Evolutionary conservation across 192 early-diverging fungal genomes (phyloP), one percentile per base, ranked within the genome.

Genomic region (Gorgonomyces haynaldii): DNA sequence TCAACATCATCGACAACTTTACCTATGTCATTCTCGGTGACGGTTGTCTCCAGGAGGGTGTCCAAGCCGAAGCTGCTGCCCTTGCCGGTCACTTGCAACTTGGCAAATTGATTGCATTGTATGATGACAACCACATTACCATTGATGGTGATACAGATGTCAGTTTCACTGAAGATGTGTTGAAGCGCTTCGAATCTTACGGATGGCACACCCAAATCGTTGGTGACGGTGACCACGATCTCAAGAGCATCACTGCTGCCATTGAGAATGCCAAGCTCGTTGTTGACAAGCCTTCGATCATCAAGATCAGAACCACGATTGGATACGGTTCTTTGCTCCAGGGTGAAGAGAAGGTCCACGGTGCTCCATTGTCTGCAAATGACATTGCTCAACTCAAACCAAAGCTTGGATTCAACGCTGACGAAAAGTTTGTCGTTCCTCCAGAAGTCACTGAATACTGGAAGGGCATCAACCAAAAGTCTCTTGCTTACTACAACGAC

Each of bases 11-110:
- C 52, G 76, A 85, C 64, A 92, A 93, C 76, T 62, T 82, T 51
- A 86, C 85, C 22, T 95, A 79, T 34, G 65, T 74, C 21, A 81
- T 98, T 49, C 52, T 75, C 23, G 95, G 95, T 50, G 95, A 98
- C 61, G 95, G 95, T 43, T 98, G 95, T 70, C 60, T 98, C 42
- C 95, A 98, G 69, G 95, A 98, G 66, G 95, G 95, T 76, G 85
- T 98, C 31, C 67, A 85, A 21, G 78, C 85, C 17, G 95, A 98
- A 64, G 85, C 95, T 20, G 72, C 71, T 40, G 90, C 90, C 19
- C 74, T 98, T 28, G 95, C 95, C 24, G 95, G 85, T 85, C 88
- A 95, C 45, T 65, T 86, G 55, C 63, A 93, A 68, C 74, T 98
- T 19, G 91, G 93, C 56, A 94, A 94, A 56, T 73, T 98, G 37